These are phyloP conservation scores for Eucalyptus pauciflora DNA, from an alignment of 345 rosid species.

Conservation along the genomic window DNA sequence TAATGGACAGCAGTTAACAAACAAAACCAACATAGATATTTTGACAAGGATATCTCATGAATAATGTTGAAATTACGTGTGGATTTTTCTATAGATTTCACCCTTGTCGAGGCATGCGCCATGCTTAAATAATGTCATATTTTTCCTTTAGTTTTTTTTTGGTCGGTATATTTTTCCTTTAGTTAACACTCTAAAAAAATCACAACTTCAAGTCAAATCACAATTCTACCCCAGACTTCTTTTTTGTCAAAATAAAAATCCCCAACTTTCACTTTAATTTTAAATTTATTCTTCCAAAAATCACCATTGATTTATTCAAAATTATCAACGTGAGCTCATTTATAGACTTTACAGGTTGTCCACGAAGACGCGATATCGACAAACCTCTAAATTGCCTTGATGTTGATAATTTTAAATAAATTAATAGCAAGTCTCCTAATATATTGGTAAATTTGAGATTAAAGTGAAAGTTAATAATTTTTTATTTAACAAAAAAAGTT, in stretches of 20 bases:
- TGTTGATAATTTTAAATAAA: background rate
- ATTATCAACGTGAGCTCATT: background rate
- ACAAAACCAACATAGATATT: background rate
- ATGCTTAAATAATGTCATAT: background rate
- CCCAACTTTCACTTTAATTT: background rate
- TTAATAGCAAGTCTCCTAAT: fast-evolving
- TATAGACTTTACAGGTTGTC: background rate
- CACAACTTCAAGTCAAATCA: background rate
- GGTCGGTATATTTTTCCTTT: background rate
- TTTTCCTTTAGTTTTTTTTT: background rate
- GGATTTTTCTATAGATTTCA: background rate
- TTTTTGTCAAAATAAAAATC: background rate
- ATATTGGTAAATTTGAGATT: background rate
- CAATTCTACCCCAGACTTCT: background rate
- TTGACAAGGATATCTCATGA: background rate
- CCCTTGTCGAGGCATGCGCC: background rate
- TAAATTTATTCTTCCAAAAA: background rate
- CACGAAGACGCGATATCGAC: fast-evolving
- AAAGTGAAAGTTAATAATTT: background rate
- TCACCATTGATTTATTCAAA: background rate
- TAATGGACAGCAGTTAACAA: background rate
- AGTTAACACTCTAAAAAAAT: background rate
- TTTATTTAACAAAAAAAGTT: background rate
- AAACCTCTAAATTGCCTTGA: background rate
- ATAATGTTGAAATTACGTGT: background rate